Conservation (phyloP, 2,329 filamentous ascomycete genomes). For the Colletotrichum navitas region DNA sequence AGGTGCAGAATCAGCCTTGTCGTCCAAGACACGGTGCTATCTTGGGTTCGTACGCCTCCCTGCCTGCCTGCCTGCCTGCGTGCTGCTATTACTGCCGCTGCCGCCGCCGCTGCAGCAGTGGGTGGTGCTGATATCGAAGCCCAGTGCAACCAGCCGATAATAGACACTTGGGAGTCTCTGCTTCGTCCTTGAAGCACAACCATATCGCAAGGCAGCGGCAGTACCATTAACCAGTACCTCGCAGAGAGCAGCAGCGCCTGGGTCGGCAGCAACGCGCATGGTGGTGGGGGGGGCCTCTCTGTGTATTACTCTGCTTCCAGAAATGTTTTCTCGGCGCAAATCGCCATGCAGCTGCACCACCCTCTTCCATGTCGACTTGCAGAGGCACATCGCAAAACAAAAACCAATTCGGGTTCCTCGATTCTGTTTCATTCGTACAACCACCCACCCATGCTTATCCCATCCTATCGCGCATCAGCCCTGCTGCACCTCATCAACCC, state of each 20-base stretch:
- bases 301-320: constrained; percentile 20
- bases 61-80: constrained; percentile 1
- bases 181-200: constrained; percentile 32
- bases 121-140: constrained; percentile 26
- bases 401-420: constrained; percentile 19
- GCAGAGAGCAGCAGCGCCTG: constrained; percentile 13
- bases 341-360: constrained; percentile 23
- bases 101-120: not conserved
- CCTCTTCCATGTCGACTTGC: constrained; percentile 19
- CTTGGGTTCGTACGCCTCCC: constrained; percentile 30
- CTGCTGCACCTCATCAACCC: constrained; percentile 43
- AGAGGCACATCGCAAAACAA: constrained; percentile 8
- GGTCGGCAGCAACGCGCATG: constrained; percentile 9
- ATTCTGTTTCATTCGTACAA: constrained; percentile 31
- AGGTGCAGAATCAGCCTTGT: constrained; percentile 38
- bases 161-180: constrained; percentile 34
- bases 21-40: constrained; percentile 38
- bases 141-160: constrained; percentile 39
- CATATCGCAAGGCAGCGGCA: constrained; percentile 26
- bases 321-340: constrained; percentile 24
- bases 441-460: constrained; percentile 31
- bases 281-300: not conserved
- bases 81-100: constrained; percentile 1
- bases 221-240: constrained; percentile 21
- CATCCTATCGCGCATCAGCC: constrained; percentile 42